Evolutionary conservation across 441 rosid genomes (phyloP), one percentile per base, ranked within the genome.

Genomic region (Brassica hybrid): DNA sequence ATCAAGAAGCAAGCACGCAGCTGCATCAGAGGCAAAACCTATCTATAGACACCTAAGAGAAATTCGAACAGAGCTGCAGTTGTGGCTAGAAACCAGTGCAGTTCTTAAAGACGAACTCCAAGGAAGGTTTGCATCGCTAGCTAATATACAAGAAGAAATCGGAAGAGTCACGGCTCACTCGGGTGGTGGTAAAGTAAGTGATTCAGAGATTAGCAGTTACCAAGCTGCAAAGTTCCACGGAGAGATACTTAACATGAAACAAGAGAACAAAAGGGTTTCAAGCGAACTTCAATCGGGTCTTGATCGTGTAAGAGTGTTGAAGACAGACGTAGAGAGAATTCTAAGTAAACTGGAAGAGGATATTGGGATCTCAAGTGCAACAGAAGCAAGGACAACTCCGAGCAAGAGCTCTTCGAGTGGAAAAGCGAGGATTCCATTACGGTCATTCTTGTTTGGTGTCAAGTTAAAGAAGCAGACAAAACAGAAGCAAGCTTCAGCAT

Each of bases 171-270:
- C 90, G 1, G 7, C 76, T 60, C 79, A 80, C 0, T 71, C 80
- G 0, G 74, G 83, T 59, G 73, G 77, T 23, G 32, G 16, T 60
- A 76, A 80, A 76, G 67, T 66, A 48, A 76, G 76, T 71, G 83
- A 87, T 27, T 62, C 80, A 1, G 89, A 84, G 73, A 80, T 91
- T 3, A 86, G 79, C 23, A 83, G 76, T 66, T 85, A 83, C 67
- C 91, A 94, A 81, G 96, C 91, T 3, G 97, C 97, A 6, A 89
- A 88, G 87, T 90, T 89, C 76, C 94, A 89, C 64, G 97, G 97
- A 5, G 97, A 96, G 82, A 76, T 92, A 80, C 82, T 87, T 16
- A 92, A 92, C 92, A 94, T 96, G 99, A 91, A 90, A 78, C 97
- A 91, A 65, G 99, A 93, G 82, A 91, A 82, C 87, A 83, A 72